Percentiles rank a stretch among this genome's conserved stretches.
phyloP scores from a whole-genome alignment of 2,329 filamentous ascomycete species.

The Didymella pinodella region DNA sequence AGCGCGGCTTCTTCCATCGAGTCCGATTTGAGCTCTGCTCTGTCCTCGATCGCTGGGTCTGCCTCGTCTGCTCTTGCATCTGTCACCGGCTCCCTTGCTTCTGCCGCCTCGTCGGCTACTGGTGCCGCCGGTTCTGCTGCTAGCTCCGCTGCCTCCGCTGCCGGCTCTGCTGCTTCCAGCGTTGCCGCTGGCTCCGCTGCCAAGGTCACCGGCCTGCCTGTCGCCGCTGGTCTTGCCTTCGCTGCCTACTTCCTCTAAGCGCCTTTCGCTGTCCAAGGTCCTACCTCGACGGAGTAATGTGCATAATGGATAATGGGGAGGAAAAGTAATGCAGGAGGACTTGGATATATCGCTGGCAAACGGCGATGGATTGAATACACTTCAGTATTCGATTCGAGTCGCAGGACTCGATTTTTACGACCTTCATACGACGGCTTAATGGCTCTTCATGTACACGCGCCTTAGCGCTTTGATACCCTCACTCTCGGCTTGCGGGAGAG shows the following conservation, averaged over 20 bases:
- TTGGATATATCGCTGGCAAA: conserved; percentile 36
- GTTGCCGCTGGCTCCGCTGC: conserved; percentile 36
- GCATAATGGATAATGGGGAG: conserved; percentile 38
- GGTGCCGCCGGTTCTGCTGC: conserved; percentile 22
- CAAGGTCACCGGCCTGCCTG: conserved; percentile 47
- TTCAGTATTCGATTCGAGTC: conserved; percentile 20
- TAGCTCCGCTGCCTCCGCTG: conserved; percentile 19
- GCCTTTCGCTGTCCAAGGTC: conserved; percentile 28
- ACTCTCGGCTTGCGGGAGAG: conserved; percentile 27
- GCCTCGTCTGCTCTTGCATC: conserved; percentile 27
- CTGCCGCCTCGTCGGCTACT: conserved; percentile 25
- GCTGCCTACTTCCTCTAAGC: conserved; percentile 51
- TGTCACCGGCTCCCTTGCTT: conserved; percentile 17
- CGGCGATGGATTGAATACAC: conserved; percentile 25
- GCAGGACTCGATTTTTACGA: conserved; percentile 27
- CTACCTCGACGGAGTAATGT: conserved; percentile 42
- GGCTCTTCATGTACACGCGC: conserved; percentile 34
- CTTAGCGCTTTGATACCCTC: conserved; percentile 46
- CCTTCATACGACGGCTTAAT: conserved; percentile 32
- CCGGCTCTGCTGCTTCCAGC: conserved; percentile 26
- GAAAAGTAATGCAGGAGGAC: conserved; percentile 22
- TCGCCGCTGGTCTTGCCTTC: conserved; percentile 49
- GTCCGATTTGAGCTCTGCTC: conserved; percentile 19
- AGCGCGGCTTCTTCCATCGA: conserved; percentile 25
- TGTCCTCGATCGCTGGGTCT: conserved; percentile 16